These are phyloP conservation scores for Artemisia argyi DNA, from an alignment of 129 eudicot genomes.

Conservation along the genomic window DNA sequence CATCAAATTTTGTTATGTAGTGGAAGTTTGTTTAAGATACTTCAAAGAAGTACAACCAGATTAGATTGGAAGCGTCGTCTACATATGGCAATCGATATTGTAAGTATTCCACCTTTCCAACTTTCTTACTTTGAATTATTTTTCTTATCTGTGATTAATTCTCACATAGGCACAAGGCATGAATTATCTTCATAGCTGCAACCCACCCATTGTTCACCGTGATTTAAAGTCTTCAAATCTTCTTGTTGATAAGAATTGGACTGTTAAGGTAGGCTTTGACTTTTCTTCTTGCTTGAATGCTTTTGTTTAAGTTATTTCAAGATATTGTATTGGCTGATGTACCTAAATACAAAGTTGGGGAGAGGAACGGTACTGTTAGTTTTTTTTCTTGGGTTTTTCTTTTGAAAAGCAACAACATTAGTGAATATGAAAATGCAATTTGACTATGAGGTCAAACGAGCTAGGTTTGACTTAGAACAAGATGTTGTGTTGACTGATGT, in stretches of 20 bases:
- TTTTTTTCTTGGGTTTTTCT: no score
- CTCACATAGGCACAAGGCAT: constrained; percentile 71
- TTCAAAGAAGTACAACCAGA: constrained; percentile 48
- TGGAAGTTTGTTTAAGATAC: constrained; percentile 68
- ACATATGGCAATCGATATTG: constrained; percentile 80
- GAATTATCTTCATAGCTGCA: constrained; percentile 81
- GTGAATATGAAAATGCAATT: no score
- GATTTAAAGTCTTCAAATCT: no score
- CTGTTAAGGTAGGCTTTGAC: constrained; percentile 33
- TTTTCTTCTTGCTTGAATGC: no score
- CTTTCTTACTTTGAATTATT: not conserved
- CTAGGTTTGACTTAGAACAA: no score
- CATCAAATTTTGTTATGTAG: constrained; percentile 35
- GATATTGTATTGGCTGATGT: no score
- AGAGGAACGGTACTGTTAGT: constrained; percentile 62
- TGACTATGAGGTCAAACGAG: no score
- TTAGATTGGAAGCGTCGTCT: constrained; percentile 71
- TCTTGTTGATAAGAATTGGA: no score
- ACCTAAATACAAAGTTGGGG: constrained; percentile 53
- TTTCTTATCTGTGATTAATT: not conserved
- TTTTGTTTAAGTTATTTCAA: no score
- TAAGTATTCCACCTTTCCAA: constrained; percentile 26
- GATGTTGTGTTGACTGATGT: no score
- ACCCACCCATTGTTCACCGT: constrained; percentile 70
- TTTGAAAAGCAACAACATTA: not conserved